phyloP scores from a whole-genome alignment of 2,329 filamentous ascomycete species.

The Trichoderma pleuroti region DNA sequence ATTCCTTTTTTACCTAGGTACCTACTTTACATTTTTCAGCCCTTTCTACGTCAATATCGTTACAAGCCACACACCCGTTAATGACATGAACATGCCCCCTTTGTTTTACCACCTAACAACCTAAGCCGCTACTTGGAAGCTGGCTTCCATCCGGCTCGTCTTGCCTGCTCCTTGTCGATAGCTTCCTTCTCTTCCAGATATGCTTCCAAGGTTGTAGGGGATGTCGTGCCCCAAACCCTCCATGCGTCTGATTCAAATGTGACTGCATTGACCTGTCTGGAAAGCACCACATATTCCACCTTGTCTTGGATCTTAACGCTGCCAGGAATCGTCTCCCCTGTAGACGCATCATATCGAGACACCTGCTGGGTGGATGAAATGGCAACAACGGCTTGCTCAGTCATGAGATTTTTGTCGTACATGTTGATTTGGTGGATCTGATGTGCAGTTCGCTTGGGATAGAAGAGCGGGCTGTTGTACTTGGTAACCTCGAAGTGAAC shows the following conservation, averaged over 20 bases:
- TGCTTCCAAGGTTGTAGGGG: slow-evolving; percentile 48
- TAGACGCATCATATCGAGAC: slow-evolving; percentile 37
- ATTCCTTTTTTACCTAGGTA: too few species aligned
- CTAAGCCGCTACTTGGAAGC: slow-evolving; percentile 5
- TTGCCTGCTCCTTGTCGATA: slow-evolving; percentile 33
- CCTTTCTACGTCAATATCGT: neutral
- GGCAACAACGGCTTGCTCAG: slow-evolving; percentile 56
- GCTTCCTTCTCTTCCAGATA: slow-evolving; percentile 37
- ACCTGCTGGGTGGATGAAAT: slow-evolving; percentile 56
- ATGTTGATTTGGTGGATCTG: slow-evolving; percentile 47
- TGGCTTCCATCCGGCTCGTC: slow-evolving; percentile 32
- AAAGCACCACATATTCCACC: slow-evolving; percentile 63
- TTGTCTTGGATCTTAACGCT: slow-evolving; percentile 51
- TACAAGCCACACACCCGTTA: neutral
- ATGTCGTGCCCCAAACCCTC: slow-evolving; percentile 62
- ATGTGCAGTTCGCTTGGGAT: slow-evolving; percentile 54
- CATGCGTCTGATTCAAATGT: slow-evolving; percentile 52
- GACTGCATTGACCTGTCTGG: slow-evolving; percentile 42
- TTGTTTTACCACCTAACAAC: too few species aligned
- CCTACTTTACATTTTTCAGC: slow-evolving; percentile 7
- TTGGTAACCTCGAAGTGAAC: slow-evolving; percentile 54
- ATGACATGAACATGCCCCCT: neutral
- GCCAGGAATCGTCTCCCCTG: slow-evolving; percentile 42
- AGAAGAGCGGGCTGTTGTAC: slow-evolving; percentile 42
- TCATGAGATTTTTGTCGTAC: slow-evolving; percentile 35